These are phyloP conservation scores for Truncatella angustata DNA, from an alignment of 2,329 filamentous ascomycete species.

Conservation along the genomic window DNA sequence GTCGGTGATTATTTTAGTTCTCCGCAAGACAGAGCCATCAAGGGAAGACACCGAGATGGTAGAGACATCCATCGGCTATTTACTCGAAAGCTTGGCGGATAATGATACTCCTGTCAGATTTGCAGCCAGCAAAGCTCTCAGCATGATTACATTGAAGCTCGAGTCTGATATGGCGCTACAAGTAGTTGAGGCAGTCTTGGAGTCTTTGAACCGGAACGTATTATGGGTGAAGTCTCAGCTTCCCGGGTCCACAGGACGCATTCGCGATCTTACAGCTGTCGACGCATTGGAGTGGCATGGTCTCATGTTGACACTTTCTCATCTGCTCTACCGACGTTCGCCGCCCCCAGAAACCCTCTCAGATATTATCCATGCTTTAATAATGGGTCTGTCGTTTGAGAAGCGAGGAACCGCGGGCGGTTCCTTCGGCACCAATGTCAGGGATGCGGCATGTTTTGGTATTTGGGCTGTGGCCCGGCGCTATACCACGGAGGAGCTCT, in stretches of 20 bases:
- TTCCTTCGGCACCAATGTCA: constrained; percentile 83
- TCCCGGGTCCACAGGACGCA: constrained; percentile 30
- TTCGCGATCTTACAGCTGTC: constrained; percentile 68
- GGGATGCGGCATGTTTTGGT: constrained; percentile 94
- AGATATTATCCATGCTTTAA: constrained; percentile 71
- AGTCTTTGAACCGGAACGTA: constrained; percentile 60
- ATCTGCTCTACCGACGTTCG: constrained; percentile 81
- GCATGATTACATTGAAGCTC: constrained; percentile 79
- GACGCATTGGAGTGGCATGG: constrained; percentile 90
- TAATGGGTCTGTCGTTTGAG: constrained; percentile 83
- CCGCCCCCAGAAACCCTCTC: constrained; percentile 69
- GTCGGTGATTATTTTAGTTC: constrained; percentile 65
- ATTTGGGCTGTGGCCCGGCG: constrained; percentile 89
- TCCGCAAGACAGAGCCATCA: constrained; percentile 49
- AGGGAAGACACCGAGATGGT: constrained; percentile 54
- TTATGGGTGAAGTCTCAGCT: constrained; percentile 46
- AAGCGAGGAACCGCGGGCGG: constrained; percentile 82
- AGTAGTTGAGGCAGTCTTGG: constrained; percentile 83
- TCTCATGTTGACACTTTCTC: constrained; percentile 80
- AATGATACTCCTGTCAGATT: constrained; percentile 89
- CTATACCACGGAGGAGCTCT: constrained; percentile 77
- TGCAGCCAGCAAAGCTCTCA: constrained; percentile 89
- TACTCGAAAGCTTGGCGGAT: constrained; percentile 77
- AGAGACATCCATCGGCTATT: constrained; percentile 78
- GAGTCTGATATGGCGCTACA: constrained; percentile 79